These are phyloP conservation scores for Rhizophora mangle DNA, from an alignment of 345 rosid genomes.

Conservation along the genomic window DNA sequence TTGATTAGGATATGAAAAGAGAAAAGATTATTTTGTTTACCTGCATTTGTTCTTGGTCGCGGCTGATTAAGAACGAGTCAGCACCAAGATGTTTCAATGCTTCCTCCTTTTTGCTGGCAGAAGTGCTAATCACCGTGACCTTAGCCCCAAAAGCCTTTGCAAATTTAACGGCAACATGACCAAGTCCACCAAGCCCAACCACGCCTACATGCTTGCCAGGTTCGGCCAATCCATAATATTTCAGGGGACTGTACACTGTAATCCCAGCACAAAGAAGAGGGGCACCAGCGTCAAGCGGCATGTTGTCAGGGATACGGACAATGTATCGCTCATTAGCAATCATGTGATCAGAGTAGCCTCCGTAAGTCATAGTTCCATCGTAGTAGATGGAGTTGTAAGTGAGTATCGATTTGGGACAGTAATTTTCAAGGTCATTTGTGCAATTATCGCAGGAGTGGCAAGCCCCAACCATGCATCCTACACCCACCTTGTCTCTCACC, in stretches of 20 bases:
- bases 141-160: slow-evolving; percentile 14
- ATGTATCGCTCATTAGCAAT: slow-evolving; percentile 12
- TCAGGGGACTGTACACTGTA: slow-evolving; percentile 14
- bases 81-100: slow-evolving; percentile 13
- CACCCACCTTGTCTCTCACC: slow-evolving; percentile 12
- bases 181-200: slow-evolving; percentile 11
- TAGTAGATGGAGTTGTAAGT: background rate
- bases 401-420: slow-evolving; percentile 11
- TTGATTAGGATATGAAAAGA: too few species aligned
- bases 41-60: slow-evolving; percentile 8
- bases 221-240: slow-evolving; percentile 5
- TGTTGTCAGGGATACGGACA: slow-evolving; percentile 5
- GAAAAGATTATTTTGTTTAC: background rate
- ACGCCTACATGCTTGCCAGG: slow-evolving; percentile 11
- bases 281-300: slow-evolving; percentile 10
- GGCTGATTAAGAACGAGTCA: slow-evolving; percentile 12
- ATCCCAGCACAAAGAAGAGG: slow-evolving; percentile 18
- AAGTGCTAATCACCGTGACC: slow-evolving; percentile 14
- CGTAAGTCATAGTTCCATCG: slow-evolving; percentile 9
- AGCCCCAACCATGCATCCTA: slow-evolving; percentile 6
- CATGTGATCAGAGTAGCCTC: slow-evolving; percentile 18
- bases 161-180: slow-evolving; percentile 15
- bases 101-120: slow-evolving; percentile 9
- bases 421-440: slow-evolving; percentile 6
- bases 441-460: slow-evolving; percentile 8